Percentiles rank a stretch among this genome's conserved stretches.
These are phyloP conservation scores for Odonthalia washingtoniensis DNA, from an alignment of 31 red algal genomes.

Conservation along the genomic window DNA sequence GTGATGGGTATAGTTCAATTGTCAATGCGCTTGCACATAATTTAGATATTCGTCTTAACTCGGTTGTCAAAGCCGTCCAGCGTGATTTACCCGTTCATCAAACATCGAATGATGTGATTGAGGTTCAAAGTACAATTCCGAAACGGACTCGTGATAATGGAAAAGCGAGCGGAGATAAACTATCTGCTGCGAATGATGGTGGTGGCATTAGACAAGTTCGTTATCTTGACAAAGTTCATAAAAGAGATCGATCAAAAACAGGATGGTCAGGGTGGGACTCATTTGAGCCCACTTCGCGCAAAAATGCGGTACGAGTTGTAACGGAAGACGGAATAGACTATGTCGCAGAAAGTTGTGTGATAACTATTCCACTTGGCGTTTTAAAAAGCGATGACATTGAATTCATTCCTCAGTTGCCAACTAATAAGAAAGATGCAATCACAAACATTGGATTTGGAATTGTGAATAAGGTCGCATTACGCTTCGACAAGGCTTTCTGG, in stretches of 20 bases:
- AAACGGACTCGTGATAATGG: background rate
- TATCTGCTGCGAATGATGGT: background rate
- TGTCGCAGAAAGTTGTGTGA: conserved; percentile 65
- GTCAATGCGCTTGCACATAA: conserved; percentile 70
- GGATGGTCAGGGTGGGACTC: background rate
- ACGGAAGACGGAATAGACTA: conserved; percentile 57
- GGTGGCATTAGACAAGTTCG: background rate
- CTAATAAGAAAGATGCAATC: conserved; percentile 70
- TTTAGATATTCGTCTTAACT: conserved; percentile 61
- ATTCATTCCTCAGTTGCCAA: conserved; percentile 80
- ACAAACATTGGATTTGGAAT: conserved; percentile 80
- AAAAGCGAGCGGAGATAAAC: background rate
- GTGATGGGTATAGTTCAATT: conserved; percentile 79
- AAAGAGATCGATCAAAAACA: background rate
- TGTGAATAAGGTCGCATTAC: conserved; percentile 84
- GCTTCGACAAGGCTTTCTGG: conserved; percentile 86
- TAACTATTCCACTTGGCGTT: conserved; percentile 84
- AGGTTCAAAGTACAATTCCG: background rate
- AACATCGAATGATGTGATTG: background rate
- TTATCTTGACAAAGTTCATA: background rate
- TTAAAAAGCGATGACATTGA: conserved; percentile 70
- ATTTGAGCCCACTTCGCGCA: conserved; percentile 32
- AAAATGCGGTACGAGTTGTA: conserved; percentile 53
- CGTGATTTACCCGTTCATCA: conserved; percentile 64
- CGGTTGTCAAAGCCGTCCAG: conserved; percentile 56